These are phyloP conservation scores for Zizania palustris DNA, from an alignment of 202 grass and related monocot species.

Conservation along the genomic window DNA sequence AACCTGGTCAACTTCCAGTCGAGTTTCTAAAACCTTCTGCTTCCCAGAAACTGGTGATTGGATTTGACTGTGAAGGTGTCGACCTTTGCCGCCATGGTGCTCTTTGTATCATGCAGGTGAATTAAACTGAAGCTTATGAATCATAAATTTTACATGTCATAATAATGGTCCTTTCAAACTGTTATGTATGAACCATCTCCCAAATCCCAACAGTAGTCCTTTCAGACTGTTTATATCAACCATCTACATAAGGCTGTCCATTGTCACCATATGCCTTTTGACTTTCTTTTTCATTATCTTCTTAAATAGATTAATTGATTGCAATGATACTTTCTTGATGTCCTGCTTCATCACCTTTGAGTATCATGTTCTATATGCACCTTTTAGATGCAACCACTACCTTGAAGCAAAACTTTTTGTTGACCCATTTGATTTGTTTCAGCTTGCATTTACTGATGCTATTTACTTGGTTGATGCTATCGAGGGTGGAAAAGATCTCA, in stretches of 20 bases:
- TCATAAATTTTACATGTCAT: constrained; percentile 9
- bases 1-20: constrained; percentile 72
- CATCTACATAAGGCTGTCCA: neutral
- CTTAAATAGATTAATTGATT: neutral
- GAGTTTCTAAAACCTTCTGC: constrained; percentile 86
- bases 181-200: neutral
- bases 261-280: neutral
- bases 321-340: neutral
- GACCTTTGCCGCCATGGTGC: constrained; percentile 83
- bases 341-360: neutral
- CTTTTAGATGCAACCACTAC: constrained; percentile 8
- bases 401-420: constrained; percentile 13
- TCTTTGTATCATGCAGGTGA: constrained; percentile 99
- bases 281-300: neutral
- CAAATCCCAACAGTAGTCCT: neutral
- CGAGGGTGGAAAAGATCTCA: constrained; percentile 68
- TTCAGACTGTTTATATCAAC: neutral
- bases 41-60: constrained; percentile 60
- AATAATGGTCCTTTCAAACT: neutral
- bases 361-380: neutral
- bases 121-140: constrained; percentile 21
- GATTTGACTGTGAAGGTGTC: constrained; percentile 96
- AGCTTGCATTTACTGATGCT: constrained; percentile 84
- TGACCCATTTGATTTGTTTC: constrained; percentile 46
- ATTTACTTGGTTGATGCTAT: constrained; percentile 93